Evolutionary conservation across 805 yeast genomes (phyloP), one percentile per base, ranked within the genome.

Genomic region (Lipomyces spencermartinsiae): DNA sequence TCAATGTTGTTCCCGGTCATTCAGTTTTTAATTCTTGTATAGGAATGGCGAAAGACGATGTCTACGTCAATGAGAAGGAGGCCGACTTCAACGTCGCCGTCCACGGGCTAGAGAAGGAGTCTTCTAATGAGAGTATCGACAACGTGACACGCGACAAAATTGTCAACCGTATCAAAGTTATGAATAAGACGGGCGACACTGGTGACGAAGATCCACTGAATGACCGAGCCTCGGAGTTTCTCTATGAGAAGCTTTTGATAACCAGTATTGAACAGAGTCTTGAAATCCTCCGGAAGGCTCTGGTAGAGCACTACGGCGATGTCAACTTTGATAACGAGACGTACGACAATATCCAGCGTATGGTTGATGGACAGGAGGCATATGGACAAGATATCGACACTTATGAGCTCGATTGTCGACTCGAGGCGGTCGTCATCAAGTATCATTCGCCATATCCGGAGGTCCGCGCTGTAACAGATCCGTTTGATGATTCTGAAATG

Each of bases 391-490:
- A 54, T n/a, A 53, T 59, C 29, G 65, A 67, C n/a, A 55, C 61
- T 2, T 66, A 61, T 25, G 29, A 25, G 29, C 29, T 25, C 29
- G 29, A 25, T 3, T 25, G 29, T 25, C 29, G 29, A 25, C 67
- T 67, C 25, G 67, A 66, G 33, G 70, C 70, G 34, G 69, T 58
- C 39, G 64, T 66, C 19, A 66, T 66, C 22, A 31, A 34, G 19
- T 62, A 66, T 53, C 70, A 63, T 37, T 66, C 70, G 35, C 89
- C 90, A 4, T 87, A 87, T 69, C 89, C 90, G 0, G 91, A 88
- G 73, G 88, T 88, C 14, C 78, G 91, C 54, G 87, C 90, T 10
- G 84, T 88, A 19, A 87, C 87, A 16, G 87, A 86, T 10, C 83
- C 87, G 14, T 79, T 72, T 62, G 90, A 87, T 71, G 88, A 49